Conservation (phyloP, 441 rosid species). For the Bruguiera hainesii region DNA sequence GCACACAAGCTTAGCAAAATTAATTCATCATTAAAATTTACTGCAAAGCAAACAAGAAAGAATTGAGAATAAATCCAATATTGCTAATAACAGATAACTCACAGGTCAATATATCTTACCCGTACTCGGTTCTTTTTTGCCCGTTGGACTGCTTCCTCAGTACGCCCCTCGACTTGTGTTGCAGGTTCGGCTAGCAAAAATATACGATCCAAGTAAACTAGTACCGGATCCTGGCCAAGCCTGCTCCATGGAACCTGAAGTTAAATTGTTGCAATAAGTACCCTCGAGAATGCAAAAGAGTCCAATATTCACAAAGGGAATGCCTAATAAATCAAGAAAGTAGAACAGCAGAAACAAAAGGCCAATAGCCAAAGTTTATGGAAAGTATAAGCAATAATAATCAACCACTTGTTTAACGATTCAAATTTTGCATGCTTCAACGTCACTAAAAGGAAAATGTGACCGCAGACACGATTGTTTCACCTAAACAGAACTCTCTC, state of each 20-base stretch:
- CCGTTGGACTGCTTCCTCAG: conserved; percentile 90
- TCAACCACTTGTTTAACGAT: no score
- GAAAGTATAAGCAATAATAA: no score
- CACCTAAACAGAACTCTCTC: no score
- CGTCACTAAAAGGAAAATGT: no score
- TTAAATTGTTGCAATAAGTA: conserved; percentile 8
- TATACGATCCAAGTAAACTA: conserved; percentile 85
- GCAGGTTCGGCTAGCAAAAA: conserved; percentile 91
- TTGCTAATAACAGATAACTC: conserved; percentile 3
- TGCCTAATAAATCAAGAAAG: not conserved
- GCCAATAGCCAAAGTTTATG: no score
- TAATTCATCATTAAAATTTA: conserved; percentile 11
- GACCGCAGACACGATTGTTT: no score
- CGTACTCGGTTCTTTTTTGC: conserved; percentile 78
- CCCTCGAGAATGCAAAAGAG: not conserved
- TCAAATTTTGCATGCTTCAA: no score
- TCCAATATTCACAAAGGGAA: no score
- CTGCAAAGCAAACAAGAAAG: no score
- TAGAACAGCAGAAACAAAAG: no score
- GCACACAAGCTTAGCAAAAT: conserved; percentile 23
- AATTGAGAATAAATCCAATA: conserved; percentile 4
- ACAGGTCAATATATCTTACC: conserved; percentile 55
- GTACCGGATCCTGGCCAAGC: conserved; percentile 99
- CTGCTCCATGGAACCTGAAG: conserved; percentile 99
- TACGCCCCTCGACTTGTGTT: conserved; percentile 73